Base-by-base conservation (phyloP, 495 filamentous ascomycete genomes). In the Penicillium pulvis region DNA sequence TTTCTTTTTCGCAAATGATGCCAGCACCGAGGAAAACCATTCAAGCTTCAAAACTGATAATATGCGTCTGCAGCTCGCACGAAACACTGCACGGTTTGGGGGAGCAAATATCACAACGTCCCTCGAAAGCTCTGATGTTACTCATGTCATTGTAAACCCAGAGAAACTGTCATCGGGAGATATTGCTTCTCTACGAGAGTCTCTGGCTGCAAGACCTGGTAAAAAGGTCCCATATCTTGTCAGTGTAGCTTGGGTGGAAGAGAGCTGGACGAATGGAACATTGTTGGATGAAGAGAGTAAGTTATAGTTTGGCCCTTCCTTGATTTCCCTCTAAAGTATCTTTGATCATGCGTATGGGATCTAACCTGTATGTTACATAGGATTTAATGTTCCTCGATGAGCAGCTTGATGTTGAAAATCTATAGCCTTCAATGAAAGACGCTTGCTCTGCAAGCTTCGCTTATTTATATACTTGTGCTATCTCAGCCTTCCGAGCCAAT, bases 201-300 rank as follows among this genome's bases (percentile, higher is more conserved):
- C 62, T 0, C 24, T 73, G 19, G 62, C 73, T 36, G 52, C 53
- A 3, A 67, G 59, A 36, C 30, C 63, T 3, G 68, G 73, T 11
- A 68, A 70, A 45, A 81, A 75, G 49, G 60, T 91, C 16, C 91
- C 93, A 1, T 79, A 92, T 62, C 71, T 96, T 24, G 89, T 97
- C 12, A 84, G 73, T 2, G 61, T 76, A 24, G 75, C 79, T 19
- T 98, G 94, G 94, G 75, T 97, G 1, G 80, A 85, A 50, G 84
- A 91, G 57, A 89, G 90, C 64, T 95, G 93, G 90, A 74, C 74
- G 57, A 87, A 91, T 71, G 79, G 79, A 56, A 96, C 93, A 8
- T 60, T 90, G 45, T 64, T 98, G 53, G 92, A 97, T 68, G 94
- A 97, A 81, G 90, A 92, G 50, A 62, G 51, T 53, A 53, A 8